phyloP scores from a whole-genome alignment of 805 yeast genomes.

The Suhomyces sp. region DNA sequence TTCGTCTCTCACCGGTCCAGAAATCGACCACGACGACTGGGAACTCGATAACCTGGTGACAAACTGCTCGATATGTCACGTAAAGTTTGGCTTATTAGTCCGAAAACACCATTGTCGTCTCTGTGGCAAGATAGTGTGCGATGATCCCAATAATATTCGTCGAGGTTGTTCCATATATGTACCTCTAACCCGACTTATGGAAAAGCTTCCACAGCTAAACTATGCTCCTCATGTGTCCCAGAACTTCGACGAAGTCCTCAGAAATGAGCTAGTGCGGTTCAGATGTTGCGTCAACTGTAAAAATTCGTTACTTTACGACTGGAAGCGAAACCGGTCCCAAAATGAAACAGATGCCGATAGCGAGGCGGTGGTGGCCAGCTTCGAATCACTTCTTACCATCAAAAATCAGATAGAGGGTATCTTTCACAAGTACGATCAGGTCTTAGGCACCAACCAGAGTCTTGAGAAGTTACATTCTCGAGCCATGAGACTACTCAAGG shows the following conservation, averaged over 20 bases:
- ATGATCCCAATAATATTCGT: slow-evolving; percentile 46
- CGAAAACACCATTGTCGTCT: slow-evolving; percentile 90
- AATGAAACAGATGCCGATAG: slow-evolving; percentile 2
- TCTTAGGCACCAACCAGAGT: slow-evolving; percentile 10
- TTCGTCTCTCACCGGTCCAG: neutral
- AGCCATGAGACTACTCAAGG: slow-evolving; percentile 26
- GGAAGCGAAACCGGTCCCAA: slow-evolving; percentile 24
- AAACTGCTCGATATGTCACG: slow-evolving; percentile 63
- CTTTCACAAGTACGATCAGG: slow-evolving; percentile 20
- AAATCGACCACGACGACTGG: slow-evolving; percentile 51
- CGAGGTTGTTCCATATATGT: slow-evolving; percentile 68
- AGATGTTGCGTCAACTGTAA: slow-evolving; percentile 74
- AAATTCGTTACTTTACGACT: slow-evolving; percentile 53
- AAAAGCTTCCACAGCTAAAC: slow-evolving; percentile 37
- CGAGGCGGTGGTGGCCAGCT: slow-evolving; percentile 16
- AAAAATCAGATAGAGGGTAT: slow-evolving; percentile 21
- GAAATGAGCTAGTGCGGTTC: slow-evolving; percentile 26
- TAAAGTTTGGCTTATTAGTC: slow-evolving; percentile 51
- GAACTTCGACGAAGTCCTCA: slow-evolving; percentile 15
- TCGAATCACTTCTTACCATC: slow-evolving; percentile 18
- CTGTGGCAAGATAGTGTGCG: slow-evolving; percentile 84
- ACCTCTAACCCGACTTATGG: slow-evolving; percentile 45
- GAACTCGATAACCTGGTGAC: slow-evolving; percentile 39
- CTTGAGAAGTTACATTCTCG: slow-evolving; percentile 20
- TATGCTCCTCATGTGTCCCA: slow-evolving; percentile 24